Percentiles rank a stretch among this genome's conserved stretches.
Conservation (phyloP, 2,329 filamentous ascomycete species). For the Fusarium avenaceum region DNA sequence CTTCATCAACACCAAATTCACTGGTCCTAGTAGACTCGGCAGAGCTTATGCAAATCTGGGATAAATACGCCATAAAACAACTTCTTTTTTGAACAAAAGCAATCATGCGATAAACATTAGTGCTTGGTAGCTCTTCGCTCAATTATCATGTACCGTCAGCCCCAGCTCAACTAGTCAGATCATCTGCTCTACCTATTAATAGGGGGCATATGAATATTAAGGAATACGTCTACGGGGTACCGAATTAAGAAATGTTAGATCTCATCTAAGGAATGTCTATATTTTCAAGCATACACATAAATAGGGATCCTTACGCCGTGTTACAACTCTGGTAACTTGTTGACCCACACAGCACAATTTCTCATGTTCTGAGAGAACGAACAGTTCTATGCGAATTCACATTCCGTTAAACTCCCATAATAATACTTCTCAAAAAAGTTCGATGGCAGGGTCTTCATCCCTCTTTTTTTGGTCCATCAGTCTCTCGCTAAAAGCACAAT, state of each 20-base stretch:
- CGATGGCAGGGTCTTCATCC: not conserved
- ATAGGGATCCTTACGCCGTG: too few relatives aligned
- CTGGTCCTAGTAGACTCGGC: not conserved
- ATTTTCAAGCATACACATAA: too few relatives aligned
- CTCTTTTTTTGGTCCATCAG: not conserved
- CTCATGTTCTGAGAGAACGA: too few relatives aligned
- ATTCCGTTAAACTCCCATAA: not conserved
- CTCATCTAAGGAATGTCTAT: too few relatives aligned
- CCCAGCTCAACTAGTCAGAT: conserved; percentile 2
- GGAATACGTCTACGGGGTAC: not conserved
- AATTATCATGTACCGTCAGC: conserved; percentile 2
- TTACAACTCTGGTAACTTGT: too few relatives aligned
- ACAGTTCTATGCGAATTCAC: not conserved
- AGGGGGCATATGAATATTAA: not conserved
- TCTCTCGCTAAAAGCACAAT: conserved; percentile 14
- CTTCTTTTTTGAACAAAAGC: not conserved
- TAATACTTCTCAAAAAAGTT: too few relatives aligned
- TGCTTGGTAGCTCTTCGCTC: not conserved
- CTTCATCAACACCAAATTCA: not conserved
- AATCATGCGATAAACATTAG: not conserved
- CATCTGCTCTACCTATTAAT: not conserved
- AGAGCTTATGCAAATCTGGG: too few relatives aligned
- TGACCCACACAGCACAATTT: too few relatives aligned
- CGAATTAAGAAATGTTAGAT: not conserved
- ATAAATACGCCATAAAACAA: not conserved